Base-by-base conservation (phyloP, 495 filamentous ascomycete genomes). In the Astrothelium subdiscretum region DNA sequence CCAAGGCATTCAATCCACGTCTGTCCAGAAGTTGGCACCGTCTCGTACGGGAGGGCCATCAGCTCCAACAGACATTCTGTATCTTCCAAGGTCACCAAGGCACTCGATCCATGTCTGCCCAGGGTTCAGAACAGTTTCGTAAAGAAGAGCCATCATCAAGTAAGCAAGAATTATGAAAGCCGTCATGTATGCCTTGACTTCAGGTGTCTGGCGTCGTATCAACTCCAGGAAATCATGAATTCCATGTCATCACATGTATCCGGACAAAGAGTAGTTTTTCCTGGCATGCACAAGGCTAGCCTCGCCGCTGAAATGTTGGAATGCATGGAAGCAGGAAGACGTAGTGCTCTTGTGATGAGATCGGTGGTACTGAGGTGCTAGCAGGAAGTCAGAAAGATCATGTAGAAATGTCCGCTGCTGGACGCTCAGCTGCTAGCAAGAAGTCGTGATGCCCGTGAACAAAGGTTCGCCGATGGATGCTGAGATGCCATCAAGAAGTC, bases 1-100 rank as follows among this genome's bases (percentile, higher is more conserved):
- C 90, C 90, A 0, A 96, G 77, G 67, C 90, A 95, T 65, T 96
- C 91, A 29, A 95, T 87, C 91, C 91, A 96, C 0, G 87, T 95
- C 52, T 91, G 88, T 64, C 87, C 81, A 67, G 91, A 95, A 0
- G 79, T 73, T 2, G 85, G 80, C 0, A 91, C 86, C 0, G 86
- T 91, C 69, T 92, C 89, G 61, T 87, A 80, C 0, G 92, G 75
- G 3, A 94, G 71, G 0, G 87, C 85, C 84, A 32, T 82, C 78
- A 58, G 90, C 86, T 69, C 92, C 87, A 31, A 92, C 85, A 1
- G 88, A 87, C 87, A 92, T 91, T 0, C 85, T 76, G 59, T 88
- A 88, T 32, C 85, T 73, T 0, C 83, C 87, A 3, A 94, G 72
- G 70, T 94, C 90, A 0, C 90, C 90, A 0, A 96, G 77, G 67